Evolutionary conservation across 116 monocot genomes (phyloP), one percentile per base, ranked within the genome.

Genomic region (Papilionanthe hybrid): DNA sequence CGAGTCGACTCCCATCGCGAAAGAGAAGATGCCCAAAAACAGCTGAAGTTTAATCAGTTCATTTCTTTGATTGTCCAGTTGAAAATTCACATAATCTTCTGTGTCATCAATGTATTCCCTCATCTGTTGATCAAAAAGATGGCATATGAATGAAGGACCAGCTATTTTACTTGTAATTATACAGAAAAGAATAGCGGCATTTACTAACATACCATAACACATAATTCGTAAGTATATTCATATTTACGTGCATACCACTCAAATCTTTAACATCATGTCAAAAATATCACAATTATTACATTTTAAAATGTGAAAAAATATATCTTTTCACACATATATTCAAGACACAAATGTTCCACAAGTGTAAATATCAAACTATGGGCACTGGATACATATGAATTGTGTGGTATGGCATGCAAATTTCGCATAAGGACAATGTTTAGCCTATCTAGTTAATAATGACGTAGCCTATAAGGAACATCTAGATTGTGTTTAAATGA

Each of bases 11-110:
- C 78, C 80, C 22, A 86, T 78, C 12, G 84, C 86, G 69, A 85
- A 82, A 32, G 84, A 80, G 7, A 71, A 80, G 12, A 89, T 86
- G 25, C 12, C 68, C 9, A 89, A 43, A 15, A 80, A 73, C 77
- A 89, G 10, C 82, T 89, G 89, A 41, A 89, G 80, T 72, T 89
- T 84, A 80, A 89, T 89, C 50, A 89, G 84, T 72, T 85, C 84
- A 60, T 89, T 89, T 68, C 89, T 63, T 25, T 84, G 86, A 72
- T 82, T 89, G 78, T 84, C 84, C 2, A 86, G 85, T 76, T 89
- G 89, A 69, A 89, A 82, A 48, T 89, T 84, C 47, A 89, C 85
- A 76, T 86, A 89, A 48, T 86, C 86, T 73, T 73, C 73, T 42
- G 73, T 73, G 73, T 73, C 7, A 44, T 42, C 73, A 44, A 73